Base-by-base conservation (phyloP, 1,284 basidiomycete species). In the Fistulina hepatica region DNA sequence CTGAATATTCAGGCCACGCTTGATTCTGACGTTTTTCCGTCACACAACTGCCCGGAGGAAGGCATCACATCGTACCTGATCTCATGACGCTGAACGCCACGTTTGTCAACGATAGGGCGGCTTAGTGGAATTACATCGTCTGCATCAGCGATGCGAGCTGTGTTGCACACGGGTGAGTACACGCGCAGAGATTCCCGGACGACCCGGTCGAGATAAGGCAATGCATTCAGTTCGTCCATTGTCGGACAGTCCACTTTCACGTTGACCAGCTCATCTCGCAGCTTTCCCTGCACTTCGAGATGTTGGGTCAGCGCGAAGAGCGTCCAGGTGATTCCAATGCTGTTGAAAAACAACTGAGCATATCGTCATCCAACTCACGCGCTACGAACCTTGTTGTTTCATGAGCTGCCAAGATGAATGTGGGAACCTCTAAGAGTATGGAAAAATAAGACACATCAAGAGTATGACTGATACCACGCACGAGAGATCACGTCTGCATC, bases 401-500 rank as follows among this genome's bases (percentile, higher is more conserved):
- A 54, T 89, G 81, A 0, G 85, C 86, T 4, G 77, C 76, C 4
- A 73, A 59, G 2, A 81, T 51, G 56, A 77, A 76, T 0, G 73
- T 75, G 1, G 73, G 67, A 6, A 77, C 59, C 58, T 75, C 73
- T 74, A 46, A 16, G 31, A 5, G 12, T n/a, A 27, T 9, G 21
- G 26, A 6, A 36, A 15, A 13, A 10, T 22, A n/a, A 4, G 8
- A 12, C n/a, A 39, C 6, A 31, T 33, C 6, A 8, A 12, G 19
- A 19, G 15, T 12, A 31, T 6, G 7, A 36, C 30, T 41, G 48
- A 9, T 16, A 15, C n/a, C 47, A 72, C 68, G 61, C 64, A 75
- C 86, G 86, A 5, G 76, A 72, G 19, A 81, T 49, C 1, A 90
- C 76, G 45, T 89, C 85, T 17, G 73, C 69, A 45, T 90, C 83